phyloP scores from a whole-genome alignment of 306 rosid species.

The Fragaria iinumae region DNA sequence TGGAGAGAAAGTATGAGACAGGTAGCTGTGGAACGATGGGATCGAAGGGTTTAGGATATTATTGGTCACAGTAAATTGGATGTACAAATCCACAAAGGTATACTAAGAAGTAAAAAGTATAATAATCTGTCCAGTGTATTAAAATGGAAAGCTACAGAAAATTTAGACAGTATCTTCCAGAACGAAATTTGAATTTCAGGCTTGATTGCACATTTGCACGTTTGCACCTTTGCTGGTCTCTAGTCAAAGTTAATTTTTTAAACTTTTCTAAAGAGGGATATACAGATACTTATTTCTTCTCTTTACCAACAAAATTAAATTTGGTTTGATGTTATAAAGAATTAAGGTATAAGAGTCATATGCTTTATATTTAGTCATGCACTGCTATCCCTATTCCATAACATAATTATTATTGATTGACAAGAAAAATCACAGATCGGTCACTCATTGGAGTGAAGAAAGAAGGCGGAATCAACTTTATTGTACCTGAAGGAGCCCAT shows the following conservation, averaged over 20 bases:
- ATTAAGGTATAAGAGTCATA: not conserved
- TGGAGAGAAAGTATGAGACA: not conserved
- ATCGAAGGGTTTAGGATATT: not conserved
- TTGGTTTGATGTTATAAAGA: not conserved
- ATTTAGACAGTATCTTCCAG: not conserved
- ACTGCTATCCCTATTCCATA: not conserved
- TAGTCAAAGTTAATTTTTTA: not conserved
- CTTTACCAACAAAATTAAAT: not conserved
- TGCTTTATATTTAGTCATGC: not conserved
- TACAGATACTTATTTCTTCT: not conserved
- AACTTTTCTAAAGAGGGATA: not conserved
- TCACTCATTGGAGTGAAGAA: not conserved
- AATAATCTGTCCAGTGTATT: not conserved
- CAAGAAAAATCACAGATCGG: not conserved
- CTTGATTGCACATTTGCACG: not conserved
- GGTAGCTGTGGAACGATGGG: not conserved
- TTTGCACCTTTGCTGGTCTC: not conserved
- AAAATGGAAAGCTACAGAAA: not conserved
- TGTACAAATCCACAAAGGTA: not conserved
- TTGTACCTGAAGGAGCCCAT: slow-evolving; percentile 55
- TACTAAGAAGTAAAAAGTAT: not conserved
- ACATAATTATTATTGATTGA: not conserved
- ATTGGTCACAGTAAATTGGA: not conserved
- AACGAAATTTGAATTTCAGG: not conserved
- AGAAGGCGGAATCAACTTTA: not conserved